Percentiles rank a stretch among this genome's conserved stretches.
These are phyloP conservation scores for Talaromyces sp. DNA, from an alignment of 2,329 filamentous ascomycete species.

Conservation along the genomic window DNA sequence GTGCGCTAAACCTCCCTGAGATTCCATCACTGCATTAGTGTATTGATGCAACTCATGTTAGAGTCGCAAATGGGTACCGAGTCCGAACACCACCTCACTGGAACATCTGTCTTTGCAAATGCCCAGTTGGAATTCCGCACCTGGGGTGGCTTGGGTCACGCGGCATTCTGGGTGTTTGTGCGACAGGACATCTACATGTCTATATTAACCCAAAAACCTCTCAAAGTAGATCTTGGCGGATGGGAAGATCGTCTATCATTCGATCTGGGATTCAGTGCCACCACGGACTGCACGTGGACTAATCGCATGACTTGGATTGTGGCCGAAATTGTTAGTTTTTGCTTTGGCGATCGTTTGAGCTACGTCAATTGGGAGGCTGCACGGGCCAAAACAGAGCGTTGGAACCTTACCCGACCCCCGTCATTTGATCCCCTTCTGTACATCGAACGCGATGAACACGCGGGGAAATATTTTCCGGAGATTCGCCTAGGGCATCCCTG, in stretches of 20 bases:
- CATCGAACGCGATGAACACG: slow-evolving; percentile 21
- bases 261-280: slow-evolving; percentile 38
- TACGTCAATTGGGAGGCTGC: slow-evolving; percentile 15
- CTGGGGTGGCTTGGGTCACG: slow-evolving; percentile 23
- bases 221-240: slow-evolving; percentile 25
- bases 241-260: slow-evolving; percentile 21
- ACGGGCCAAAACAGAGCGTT: slow-evolving; percentile 17
- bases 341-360: slow-evolving; percentile 17
- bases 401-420: slow-evolving; percentile 22
- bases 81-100: slow-evolving; percentile 13
- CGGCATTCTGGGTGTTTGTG: slow-evolving; percentile 27
- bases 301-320: slow-evolving; percentile 38
- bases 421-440: slow-evolving; percentile 25
- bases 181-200: slow-evolving; percentile 36
- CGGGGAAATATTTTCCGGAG: slow-evolving; percentile 22
- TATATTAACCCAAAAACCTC: slow-evolving; percentile 27
- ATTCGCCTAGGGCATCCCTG: slow-evolving; percentile 25
- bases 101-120: slow-evolving; percentile 23
- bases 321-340: slow-evolving; percentile 27
- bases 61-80: slow-evolving; percentile 17
- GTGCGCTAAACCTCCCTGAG: slow-evolving; percentile 18
- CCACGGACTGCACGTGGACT: slow-evolving; percentile 42
- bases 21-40: background rate
- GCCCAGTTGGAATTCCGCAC: slow-evolving; percentile 23
- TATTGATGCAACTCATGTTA: slow-evolving; percentile 3